A percentile compares a stretch with the other conserved stretches of the same genome.
These are phyloP conservation scores for Quercus phellos DNA, from an alignment of 331 rosid genomes.

Conservation along the genomic window DNA sequence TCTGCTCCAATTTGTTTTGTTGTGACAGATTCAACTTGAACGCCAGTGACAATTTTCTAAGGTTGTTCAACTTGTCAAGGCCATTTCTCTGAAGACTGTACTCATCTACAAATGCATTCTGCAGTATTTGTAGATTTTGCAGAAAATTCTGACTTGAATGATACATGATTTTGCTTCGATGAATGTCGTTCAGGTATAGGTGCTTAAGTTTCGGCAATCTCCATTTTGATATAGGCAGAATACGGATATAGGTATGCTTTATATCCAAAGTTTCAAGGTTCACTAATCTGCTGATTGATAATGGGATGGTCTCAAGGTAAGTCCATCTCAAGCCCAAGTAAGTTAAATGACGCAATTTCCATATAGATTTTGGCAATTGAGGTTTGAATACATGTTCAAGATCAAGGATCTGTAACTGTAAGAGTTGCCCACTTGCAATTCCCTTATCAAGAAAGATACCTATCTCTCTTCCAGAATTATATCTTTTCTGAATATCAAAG, in stretches of 20 bases:
- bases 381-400: neutral
- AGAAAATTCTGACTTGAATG: neutral
- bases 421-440: neutral
- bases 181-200: neutral
- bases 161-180: neutral
- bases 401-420: no score
- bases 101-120: neutral
- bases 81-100: neutral
- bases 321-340: constrained; percentile 24
- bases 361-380: neutral
- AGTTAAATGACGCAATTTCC: neutral
- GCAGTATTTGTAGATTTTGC: neutral
- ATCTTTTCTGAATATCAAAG: constrained; percentile 16
- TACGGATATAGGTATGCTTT: neutral
- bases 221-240: neutral
- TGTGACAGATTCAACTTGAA: neutral
- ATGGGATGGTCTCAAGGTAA: neutral
- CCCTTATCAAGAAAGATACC: neutral
- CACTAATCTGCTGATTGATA: neutral
- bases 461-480: constrained; percentile 1
- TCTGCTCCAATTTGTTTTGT: neutral
- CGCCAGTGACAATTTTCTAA: neutral
- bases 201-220: neutral
- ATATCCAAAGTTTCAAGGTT: neutral
- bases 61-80: neutral